Base-by-base conservation (phyloP, 306 rosid species). In the Vigna nakashimae region DNA sequence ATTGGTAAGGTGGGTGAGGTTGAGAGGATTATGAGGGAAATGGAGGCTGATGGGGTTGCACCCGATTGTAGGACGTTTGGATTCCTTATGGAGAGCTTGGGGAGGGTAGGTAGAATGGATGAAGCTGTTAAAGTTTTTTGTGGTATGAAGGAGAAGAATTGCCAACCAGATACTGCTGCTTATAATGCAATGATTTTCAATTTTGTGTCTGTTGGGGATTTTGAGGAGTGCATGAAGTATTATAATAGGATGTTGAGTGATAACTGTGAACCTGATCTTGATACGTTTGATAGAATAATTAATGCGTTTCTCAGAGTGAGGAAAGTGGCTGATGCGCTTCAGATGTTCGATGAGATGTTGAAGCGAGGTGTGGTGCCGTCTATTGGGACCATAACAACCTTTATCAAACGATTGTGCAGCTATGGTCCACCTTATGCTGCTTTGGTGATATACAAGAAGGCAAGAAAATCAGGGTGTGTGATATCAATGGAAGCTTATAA, bases 381-480 rank as follows among this genome's bases (percentile, higher is more conserved):
- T 24, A 88, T 83, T 0, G 97, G 97, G 71, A 84, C 85, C 36
- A 26, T 92, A 86, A 90, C 93, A 32, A 72, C 88, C 30, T 90
- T 88, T 55, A 52, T 94, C n/a, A 79, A 87, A 77, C 83, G 82
- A 28, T 76, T 92, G 56, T 92, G 98, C 51, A 86, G 95, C 84
- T 94, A 85, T 70, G 98, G 98, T 79, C 98, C 98, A 13, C 97
- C 98, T 0, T 84, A 84, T 75, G 98, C 98, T 55, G 97, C 93
- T 55, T 73, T 92, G 91, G 71, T 87, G 86, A 80, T 92, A 66
- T 89, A 92, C 84, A 79, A 82, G 89, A 94, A 88, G 86, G 79
- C 91, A 49, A 90, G 90, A 79, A 91, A 84, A 74, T 78, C 65
- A 8, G 97, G 92, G 70, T 86, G 94, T 75, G 58, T 24, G 75